Evolutionary conservation across 768 basidiomycete species (phyloP), one percentile per base, ranked within the genome.

Genomic region (Collybiopsis luxurians): DNA sequence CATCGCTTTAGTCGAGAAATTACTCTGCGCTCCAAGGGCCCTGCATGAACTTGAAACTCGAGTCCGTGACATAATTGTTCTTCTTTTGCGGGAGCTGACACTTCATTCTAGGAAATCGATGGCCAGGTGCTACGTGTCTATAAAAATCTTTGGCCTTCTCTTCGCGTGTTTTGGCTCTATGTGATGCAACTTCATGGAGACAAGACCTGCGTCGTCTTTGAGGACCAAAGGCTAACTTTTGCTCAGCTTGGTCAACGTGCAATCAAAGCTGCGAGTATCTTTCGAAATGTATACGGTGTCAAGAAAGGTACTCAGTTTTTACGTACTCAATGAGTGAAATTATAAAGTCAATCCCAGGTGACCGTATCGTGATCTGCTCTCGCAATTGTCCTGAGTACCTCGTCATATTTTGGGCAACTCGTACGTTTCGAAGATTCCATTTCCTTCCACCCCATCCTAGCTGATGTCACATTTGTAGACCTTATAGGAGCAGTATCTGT

Each of bases 311-410:
- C 13, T 34, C 56, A n/a, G n/a, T n/a, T n/a, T 59, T 55, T 13
- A 26, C 31, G 1, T 4, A 17, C 15, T 19, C 10, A 12, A 27
- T 36, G 48, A 31, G 31, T 30, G 46, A 15, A 10, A 49, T 6
- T 3, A 9, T 40, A 5, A 26, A 7, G 40, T 17, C 36, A 17
- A 40, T 26, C 19, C 9, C 54, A 80, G 80, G 82, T n/a, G 82
- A 85, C 64, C 73, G 81, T 68, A 74, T 88, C 46, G 84, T 74
- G 5, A 83, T 89, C 50, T 81, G 82, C 61, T 81, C 84, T 55
- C 79, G 85, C 46, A 88, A 88, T 64, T 77, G 76, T 58, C 80
- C 82, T 13, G 84, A 86, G 55, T 87, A 78, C 63, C 67, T 85
- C 4, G 73, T 82, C 43, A 71, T 75, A 6, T 87, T 84, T 64